phyloP scores from a whole-genome alignment of 129 eudicot species.

The Deinandra increscens region DNA sequence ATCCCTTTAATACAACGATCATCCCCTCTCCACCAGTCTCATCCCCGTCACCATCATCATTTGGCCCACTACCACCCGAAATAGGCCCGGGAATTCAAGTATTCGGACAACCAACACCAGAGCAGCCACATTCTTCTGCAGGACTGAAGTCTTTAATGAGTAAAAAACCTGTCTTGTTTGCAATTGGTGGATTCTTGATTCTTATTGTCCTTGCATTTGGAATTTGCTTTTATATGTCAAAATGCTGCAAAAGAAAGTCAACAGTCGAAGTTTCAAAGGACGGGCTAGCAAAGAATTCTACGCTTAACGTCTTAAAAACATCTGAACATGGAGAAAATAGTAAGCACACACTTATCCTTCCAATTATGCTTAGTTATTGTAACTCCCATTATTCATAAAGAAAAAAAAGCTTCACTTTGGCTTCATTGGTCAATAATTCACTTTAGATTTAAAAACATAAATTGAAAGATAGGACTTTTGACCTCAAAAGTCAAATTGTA shows the following conservation, averaged over 20 bases:
- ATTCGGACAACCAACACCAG: constrained; percentile 42
- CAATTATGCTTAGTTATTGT: neutral
- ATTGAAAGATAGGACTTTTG: neutral
- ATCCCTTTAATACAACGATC: constrained; percentile 82
- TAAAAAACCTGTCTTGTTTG: constrained; percentile 45
- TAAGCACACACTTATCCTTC: constrained; percentile 16
- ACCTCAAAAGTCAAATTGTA: neutral
- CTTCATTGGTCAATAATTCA: neutral
- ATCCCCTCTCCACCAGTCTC: constrained; percentile 62
- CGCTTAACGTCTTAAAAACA: constrained; percentile 33
- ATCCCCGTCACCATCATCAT: constrained; percentile 53
- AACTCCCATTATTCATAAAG: neutral
- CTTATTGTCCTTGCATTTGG: constrained; percentile 44
- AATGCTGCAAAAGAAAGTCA: constrained; percentile 48
- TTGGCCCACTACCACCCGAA: constrained; percentile 52
- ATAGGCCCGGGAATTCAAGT: constrained; percentile 40
- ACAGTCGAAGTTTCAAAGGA: constrained; percentile 31
- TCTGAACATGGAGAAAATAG: constrained; percentile 42
- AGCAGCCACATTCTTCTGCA: constrained; percentile 29
- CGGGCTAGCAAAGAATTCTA: constrained; percentile 25
- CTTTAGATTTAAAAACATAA: neutral
- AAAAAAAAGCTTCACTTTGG: neutral
- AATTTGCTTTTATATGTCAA: constrained; percentile 52
- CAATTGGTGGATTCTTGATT: constrained; percentile 48
- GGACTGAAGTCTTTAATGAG: constrained; percentile 23